Conservation (phyloP, 768 basidiomycete genomes). For the Fibroporia radiculosa region DNA sequence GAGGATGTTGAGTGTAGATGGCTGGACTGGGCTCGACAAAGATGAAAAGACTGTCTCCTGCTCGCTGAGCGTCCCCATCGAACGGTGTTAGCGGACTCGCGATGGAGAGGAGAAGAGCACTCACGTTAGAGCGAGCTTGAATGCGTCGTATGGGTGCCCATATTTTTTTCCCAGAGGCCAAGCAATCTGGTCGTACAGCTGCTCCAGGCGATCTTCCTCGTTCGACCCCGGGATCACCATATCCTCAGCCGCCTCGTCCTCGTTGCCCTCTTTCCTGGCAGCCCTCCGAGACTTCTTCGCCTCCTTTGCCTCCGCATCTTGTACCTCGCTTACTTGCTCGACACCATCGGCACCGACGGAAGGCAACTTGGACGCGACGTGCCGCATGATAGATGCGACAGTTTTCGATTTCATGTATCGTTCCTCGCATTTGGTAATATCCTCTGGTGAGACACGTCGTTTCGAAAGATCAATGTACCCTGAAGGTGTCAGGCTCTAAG, state of each 20-base stretch:
- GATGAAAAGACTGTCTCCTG: conserved; percentile 76
- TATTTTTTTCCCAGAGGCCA: conserved; percentile 93
- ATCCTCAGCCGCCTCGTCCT: conserved; percentile 35
- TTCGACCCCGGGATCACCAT: conserved; percentile 33
- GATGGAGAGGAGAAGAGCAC: conserved; percentile 22
- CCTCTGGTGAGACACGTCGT: conserved; percentile 94
- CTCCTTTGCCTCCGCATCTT: conserved; percentile 28
- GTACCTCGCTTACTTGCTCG: conserved; percentile 20
- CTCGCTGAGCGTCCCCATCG: too few relatives aligned
- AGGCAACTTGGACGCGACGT: conserved; percentile 80
- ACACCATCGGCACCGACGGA: conserved; percentile 32
- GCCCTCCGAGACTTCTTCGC: conserved; percentile 40
- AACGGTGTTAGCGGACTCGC: neutral
- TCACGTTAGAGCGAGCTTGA: conserved; percentile 92
- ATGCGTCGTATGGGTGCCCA: conserved; percentile 95
- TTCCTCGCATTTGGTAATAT: conserved; percentile 98
- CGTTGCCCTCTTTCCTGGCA: conserved; percentile 36
- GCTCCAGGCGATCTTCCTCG: conserved; percentile 77
- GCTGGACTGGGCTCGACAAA: conserved; percentile 48
- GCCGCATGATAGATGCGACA: conserved; percentile 87
- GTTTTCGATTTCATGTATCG: conserved; percentile 97
- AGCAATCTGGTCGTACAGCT: conserved; percentile 81
- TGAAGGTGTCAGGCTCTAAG: too few relatives aligned
- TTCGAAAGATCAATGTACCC: conserved; percentile 99
- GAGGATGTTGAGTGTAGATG: conserved; percentile 54